Percentiles rank a stretch among this genome's conserved stretches.
Conservation (phyloP, 2,329 filamentous ascomycete species). For the Exophiala sideris region DNA sequence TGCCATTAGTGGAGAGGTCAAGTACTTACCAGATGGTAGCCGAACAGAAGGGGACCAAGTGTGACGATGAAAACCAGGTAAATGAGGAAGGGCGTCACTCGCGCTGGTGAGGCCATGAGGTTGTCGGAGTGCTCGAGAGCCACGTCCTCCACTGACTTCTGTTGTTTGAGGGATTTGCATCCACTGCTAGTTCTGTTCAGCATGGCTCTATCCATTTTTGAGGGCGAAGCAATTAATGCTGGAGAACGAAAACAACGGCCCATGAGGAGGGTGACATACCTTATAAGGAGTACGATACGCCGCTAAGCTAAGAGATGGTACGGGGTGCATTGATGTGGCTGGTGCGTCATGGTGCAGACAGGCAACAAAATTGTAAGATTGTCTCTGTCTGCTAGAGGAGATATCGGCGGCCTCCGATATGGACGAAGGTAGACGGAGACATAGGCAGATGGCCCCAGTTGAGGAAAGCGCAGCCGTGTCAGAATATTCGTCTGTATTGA, state of each 20-base stretch:
- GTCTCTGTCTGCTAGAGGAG: conserved; percentile 8
- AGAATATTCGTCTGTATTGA: background rate
- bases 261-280: conserved; percentile 4
- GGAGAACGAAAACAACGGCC: background rate
- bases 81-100: conserved; percentile 49
- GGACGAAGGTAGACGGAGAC: background rate
- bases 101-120: conserved; percentile 5
- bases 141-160: conserved; percentile 4
- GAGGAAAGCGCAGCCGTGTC: conserved; percentile 19
- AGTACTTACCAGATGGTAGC: conserved; percentile 76
- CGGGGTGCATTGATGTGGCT: conserved; percentile 2
- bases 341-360: conserved; percentile 19
- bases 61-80: conserved; percentile 73
- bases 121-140: background rate
- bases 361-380: conserved; percentile 19
- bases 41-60: conserved; percentile 86
- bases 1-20: background rate
- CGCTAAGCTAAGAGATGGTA: conserved; percentile 5
- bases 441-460: background rate
- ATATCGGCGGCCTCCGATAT: conserved; percentile 23
- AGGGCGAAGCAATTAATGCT: background rate
- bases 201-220: conserved; percentile 9
- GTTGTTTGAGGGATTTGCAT: conserved; percentile 15
- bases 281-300: conserved; percentile 16
- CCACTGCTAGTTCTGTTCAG: conserved; percentile 20